A percentile compares a stretch with the other conserved stretches of the same genome.
phyloP scores from a whole-genome alignment of 768 basidiomycete species.

The Atractiella rhizophila region DNA sequence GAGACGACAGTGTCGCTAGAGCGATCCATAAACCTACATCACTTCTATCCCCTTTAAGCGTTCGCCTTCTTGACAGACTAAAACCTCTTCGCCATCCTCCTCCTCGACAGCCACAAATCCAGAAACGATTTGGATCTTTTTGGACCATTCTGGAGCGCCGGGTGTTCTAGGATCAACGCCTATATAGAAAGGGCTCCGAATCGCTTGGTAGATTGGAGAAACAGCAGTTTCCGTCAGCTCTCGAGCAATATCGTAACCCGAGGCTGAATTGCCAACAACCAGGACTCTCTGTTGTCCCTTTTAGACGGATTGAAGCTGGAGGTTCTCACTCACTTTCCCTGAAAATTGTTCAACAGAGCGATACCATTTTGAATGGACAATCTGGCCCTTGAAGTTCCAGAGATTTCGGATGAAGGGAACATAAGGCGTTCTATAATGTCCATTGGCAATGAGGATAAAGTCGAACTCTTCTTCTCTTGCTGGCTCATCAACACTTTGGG shows the following conservation, averaged over 20 bases:
- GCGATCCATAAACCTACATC: too few relatives aligned
- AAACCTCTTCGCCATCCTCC: constrained; percentile 4
- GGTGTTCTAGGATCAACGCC: constrained; percentile 13
- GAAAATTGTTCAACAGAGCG: constrained; percentile 15
- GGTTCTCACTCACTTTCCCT: constrained; percentile 12
- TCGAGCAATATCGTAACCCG: constrained; percentile 22
- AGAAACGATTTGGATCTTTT: constrained; percentile 12
- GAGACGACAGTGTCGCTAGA: too few relatives aligned
- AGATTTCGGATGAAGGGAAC: constrained; percentile 19
- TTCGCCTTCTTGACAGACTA: constrained; percentile 18
- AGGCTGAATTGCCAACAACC: constrained; percentile 23
- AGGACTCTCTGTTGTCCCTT: constrained; percentile 16
- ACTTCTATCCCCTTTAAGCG: constrained; percentile 17
- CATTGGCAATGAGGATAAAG: too few relatives aligned
- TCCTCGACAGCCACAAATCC: constrained; percentile 5
- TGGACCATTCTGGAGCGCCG: constrained; percentile 18
- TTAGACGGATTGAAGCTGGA: too few relatives aligned
- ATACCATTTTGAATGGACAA: constrained; percentile 22
- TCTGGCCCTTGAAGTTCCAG: constrained; percentile 17
- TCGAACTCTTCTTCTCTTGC: too few relatives aligned
- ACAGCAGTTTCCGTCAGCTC: constrained; percentile 14
- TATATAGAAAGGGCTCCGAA: constrained; percentile 3
- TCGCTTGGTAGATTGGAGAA: constrained; percentile 12
- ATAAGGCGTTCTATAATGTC: constrained; percentile 20
- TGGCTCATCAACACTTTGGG: not conserved